Evolutionary conservation across 805 yeast species (phyloP), one percentile per base, ranked within the genome.

Genomic region (Candida dendrica): DNA sequence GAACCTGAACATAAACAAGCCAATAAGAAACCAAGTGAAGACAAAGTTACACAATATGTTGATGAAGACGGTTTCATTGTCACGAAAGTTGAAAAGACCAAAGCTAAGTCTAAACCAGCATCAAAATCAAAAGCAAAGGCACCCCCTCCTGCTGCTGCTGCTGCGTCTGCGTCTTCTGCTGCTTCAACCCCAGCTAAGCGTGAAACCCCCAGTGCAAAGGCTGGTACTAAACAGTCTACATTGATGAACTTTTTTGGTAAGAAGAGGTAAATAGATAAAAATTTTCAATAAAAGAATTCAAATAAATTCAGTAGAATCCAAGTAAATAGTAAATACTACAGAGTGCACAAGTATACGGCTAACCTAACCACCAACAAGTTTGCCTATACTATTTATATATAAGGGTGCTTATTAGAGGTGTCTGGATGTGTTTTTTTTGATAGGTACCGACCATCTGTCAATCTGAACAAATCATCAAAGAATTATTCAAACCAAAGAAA

Each of bases 21-120:
- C 22, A 2, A 8, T 15, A 7, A 30, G 7, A 42, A 42, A 9
- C 30, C 24, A 16, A 33, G 39, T 10, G 44, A 47, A 26, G 52
- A 45, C 4, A 37, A 37, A 18, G 32, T 46, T 5, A 49, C 53
- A 20, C 53, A 50, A 8, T 59, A 57, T 42, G 61, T 65, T 19
- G 81, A 74, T 46, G 78, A 71, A 32, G 80, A 75, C 41, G 81
- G 80, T 1, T 75, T 66, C 49, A 58, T 72, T 18, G 69, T 73
- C 0, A 68, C 75, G 3, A 50, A 56, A 42, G 52, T 48, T 34
- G 49, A 45, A 15, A 51, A 47, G 27, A 22, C 31, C 38, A 48
- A 39, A 34, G 53, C 49, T 18, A 51, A 46, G 37, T 29, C 43
- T 7, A 44, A 47, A 38, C 35, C 55, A 27, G 51, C 44, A 36